Percentiles rank a stretch among this genome's conserved stretches.
Conservation (phyloP, 108 stramenopile species). For the Parietichytrium sp. region DNA sequence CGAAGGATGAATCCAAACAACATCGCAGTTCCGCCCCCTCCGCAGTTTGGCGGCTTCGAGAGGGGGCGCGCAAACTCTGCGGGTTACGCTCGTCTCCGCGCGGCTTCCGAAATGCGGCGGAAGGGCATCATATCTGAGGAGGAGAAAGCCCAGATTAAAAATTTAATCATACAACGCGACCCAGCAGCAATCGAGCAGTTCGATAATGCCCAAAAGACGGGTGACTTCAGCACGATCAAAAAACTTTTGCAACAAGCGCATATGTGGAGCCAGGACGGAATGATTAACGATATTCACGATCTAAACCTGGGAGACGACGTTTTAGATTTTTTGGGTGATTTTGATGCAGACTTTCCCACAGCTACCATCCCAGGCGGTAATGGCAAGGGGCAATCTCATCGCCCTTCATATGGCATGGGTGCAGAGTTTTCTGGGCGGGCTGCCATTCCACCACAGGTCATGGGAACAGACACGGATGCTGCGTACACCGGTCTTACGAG, state of each 20-base stretch:
- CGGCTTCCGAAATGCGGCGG: constrained; percentile 35
- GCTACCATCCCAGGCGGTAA: too few species aligned
- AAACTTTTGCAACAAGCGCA: too few species aligned
- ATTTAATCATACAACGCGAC: constrained; percentile 9
- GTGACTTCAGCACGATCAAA: background rate
- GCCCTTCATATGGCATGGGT: too few species aligned
- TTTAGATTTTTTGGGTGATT: background rate
- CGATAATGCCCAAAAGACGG: background rate
- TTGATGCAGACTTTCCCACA: background rate
- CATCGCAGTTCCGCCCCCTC: constrained; percentile 19
- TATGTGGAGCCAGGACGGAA: too few species aligned
- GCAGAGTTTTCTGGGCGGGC: too few species aligned
- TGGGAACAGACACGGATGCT: too few species aligned
- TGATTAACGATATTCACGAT: too few species aligned
- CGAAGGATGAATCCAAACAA: background rate
- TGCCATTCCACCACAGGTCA: too few species aligned
- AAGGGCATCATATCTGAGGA: constrained; percentile 29
- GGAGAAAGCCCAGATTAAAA: constrained; percentile 25
- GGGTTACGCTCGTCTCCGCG: background rate
- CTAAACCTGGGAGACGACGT: too few species aligned
- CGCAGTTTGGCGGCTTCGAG: background rate
- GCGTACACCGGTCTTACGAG: too few species aligned
- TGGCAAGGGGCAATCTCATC: too few species aligned
- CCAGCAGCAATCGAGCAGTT: constrained; percentile 4
- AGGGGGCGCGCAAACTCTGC: constrained; percentile 21